A percentile compares a stretch with the other conserved stretches of the same genome.
phyloP scores from a whole-genome alignment of 1,139 yeast genomes.

The Hyphopichia khmerensis region DNA sequence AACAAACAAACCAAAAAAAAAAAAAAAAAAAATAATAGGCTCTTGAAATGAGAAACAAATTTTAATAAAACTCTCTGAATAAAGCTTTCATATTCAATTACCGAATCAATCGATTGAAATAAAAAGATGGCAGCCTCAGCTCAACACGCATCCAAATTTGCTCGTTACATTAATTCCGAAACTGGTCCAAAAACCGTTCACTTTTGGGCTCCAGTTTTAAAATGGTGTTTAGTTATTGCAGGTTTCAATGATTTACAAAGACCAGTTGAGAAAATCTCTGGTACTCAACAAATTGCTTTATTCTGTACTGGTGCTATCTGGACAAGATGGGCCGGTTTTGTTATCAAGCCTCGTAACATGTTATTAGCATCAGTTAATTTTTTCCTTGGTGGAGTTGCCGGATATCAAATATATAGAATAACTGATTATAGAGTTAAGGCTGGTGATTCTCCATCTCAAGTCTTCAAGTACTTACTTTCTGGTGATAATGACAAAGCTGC shows the following conservation, averaged over 20 bases:
- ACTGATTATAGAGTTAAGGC: slow-evolving; percentile 54
- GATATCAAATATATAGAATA: slow-evolving; percentile 76
- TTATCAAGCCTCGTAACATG: slow-evolving; percentile 83
- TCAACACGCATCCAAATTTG: slow-evolving; percentile 58
- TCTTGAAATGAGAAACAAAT: too few relatives aligned
- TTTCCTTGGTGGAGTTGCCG: slow-evolving; percentile 89
- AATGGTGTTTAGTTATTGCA: slow-evolving; percentile 90
- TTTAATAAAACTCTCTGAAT: too few relatives aligned
- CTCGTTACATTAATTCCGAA: slow-evolving; percentile 74
- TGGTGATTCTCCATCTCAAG: slow-evolving; percentile 53
- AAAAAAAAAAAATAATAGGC: neutral
- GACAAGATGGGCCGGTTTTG: slow-evolving; percentile 96
- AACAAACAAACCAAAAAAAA: neutral
- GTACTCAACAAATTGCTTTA: slow-evolving; percentile 88
- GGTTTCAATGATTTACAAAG: slow-evolving; percentile 84
- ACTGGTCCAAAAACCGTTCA: slow-evolving; percentile 96
- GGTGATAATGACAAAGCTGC: slow-evolving; percentile 30
- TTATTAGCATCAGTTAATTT: slow-evolving; percentile 91
- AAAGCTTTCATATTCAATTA: too few relatives aligned
- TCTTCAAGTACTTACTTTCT: slow-evolving; percentile 55
- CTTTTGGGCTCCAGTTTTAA: slow-evolving; percentile 74
- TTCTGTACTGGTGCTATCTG: slow-evolving; percentile 92
- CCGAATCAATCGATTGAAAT: too few relatives aligned
- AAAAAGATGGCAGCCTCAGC: slow-evolving; percentile 41
- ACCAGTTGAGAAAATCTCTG: slow-evolving; percentile 89